Conservation (phyloP, 768 basidiomycete genomes). For the Lanmaoa pseudosensibilis region DNA sequence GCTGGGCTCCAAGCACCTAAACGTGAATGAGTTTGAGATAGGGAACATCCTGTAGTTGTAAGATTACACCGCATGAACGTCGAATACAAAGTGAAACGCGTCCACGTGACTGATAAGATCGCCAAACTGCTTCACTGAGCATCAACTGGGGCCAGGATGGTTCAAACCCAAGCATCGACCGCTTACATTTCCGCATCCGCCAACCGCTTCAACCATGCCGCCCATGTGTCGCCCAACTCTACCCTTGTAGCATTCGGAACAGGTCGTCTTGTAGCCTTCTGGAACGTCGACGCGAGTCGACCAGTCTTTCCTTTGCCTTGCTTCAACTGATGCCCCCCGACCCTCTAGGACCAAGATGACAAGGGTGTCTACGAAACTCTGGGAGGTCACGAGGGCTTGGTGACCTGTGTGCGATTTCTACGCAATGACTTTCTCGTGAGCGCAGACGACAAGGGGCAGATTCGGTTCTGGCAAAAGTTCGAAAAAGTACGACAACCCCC, state of each 20-base stretch:
- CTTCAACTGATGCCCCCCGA: conserved; percentile 3
- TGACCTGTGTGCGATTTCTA: conserved; percentile 78
- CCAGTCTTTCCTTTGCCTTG: background rate
- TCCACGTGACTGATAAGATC: conserved; percentile 23
- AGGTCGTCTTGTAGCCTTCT: conserved; percentile 55
- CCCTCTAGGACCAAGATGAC: conserved; percentile 46
- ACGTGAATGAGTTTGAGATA: background rate
- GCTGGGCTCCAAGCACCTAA: conserved; percentile 24
- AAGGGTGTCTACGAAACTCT: conserved; percentile 67
- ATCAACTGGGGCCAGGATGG: conserved; percentile 4
- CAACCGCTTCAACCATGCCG: conserved; percentile 46
- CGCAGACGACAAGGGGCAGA: conserved; percentile 72
- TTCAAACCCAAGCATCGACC: conserved; percentile 16
- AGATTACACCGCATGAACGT: background rate
- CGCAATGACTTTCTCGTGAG: conserved; percentile 53
- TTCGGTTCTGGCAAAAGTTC: conserved; percentile 59
- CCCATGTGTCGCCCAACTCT: conserved; percentile 33
- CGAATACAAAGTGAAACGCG: background rate
- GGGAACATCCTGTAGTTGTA: background rate
- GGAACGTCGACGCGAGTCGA: conserved; percentile 51
- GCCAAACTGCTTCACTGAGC: background rate
- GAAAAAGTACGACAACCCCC: conserved; percentile 22
- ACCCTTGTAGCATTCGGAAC: conserved; percentile 57
- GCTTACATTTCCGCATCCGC: conserved; percentile 49
- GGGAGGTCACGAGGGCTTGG: conserved; percentile 66